Evolutionary conservation across 176 grass and related monocot genomes (phyloP).

Genomic region (Bothriochloa decipiens): DNA sequence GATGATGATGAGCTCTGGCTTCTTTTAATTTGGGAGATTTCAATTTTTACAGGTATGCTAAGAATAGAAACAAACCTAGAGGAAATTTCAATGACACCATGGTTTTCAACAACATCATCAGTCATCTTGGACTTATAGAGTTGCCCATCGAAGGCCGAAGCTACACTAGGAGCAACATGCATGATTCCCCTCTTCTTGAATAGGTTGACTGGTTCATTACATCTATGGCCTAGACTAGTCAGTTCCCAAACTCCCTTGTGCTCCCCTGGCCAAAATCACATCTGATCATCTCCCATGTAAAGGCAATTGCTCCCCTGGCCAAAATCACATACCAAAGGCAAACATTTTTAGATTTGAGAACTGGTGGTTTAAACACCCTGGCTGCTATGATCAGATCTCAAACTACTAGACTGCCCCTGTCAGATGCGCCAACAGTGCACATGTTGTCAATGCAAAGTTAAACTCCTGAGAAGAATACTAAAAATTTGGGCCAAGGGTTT

Average conservation of each 20-base stretch:
- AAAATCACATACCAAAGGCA: not conserved
- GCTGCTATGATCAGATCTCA: fast-evolving
- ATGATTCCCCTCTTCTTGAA: fast-evolving
- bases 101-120: no score
- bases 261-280: not conserved
- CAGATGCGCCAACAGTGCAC: not conserved
- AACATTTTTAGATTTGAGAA: no score
- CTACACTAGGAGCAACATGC: not conserved
- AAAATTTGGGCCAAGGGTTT: fast-evolving
- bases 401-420: fast-evolving
- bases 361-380: not conserved
- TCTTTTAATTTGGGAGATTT: no score
- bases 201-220: no score
- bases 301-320: not conserved
- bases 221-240: no score
- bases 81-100: no score
- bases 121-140: no score
- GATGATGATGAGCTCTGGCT: no score
- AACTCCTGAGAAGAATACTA: not conserved
- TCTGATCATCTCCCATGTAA: not conserved
- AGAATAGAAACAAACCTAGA: no score
- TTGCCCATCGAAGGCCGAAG: no score
- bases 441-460: fast-evolving
- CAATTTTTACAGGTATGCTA: no score
- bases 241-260: not conserved